These are phyloP conservation scores for Zychaea mexicana DNA, from an alignment of 371 early-diverging fungal species.

Conservation along the genomic window DNA sequence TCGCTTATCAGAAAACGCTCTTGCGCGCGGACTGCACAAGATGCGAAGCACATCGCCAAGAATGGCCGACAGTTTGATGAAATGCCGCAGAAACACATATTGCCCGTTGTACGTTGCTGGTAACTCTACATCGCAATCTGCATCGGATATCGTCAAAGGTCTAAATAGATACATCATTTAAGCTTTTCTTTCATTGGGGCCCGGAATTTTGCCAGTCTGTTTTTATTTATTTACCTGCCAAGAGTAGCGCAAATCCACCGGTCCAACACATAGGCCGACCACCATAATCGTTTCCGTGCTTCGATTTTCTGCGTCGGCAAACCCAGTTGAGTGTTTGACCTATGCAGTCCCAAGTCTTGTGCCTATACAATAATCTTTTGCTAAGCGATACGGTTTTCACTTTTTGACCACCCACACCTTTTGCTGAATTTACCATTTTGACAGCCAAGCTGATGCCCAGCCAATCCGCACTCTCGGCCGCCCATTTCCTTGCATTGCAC, in stretches of 20 bases:
- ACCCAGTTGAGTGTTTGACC: slow-evolving; percentile 31
- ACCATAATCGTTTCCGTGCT: slow-evolving; percentile 41
- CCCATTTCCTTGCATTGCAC: slow-evolving; percentile 29
- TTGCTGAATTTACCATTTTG: slow-evolving; percentile 30
- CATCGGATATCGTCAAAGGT: slow-evolving; percentile 42
- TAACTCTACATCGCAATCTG: slow-evolving; percentile 44
- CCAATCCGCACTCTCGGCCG: slow-evolving; percentile 35
- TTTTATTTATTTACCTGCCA: slow-evolving; percentile 32
- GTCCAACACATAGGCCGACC: slow-evolving; percentile 47
- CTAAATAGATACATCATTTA: slow-evolving; percentile 11
- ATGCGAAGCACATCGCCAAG: slow-evolving; percentile 35
- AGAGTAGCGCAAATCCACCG: slow-evolving; percentile 44
- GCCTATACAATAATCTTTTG: slow-evolving; percentile 30
- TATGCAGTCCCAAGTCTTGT: slow-evolving; percentile 45
- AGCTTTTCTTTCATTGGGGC: not conserved
- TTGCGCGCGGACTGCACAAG: slow-evolving; percentile 37
- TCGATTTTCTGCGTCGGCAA: slow-evolving; percentile 20
- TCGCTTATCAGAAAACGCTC: slow-evolving; percentile 24
- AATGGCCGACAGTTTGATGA: slow-evolving; percentile 34
- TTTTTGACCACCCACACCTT: not conserved
- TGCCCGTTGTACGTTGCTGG: slow-evolving; percentile 12
- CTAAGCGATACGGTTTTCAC: too few species aligned
- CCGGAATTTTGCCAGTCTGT: too few species aligned
- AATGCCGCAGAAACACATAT: slow-evolving; percentile 17
- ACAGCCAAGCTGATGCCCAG: slow-evolving; percentile 39